A percentile compares a stretch with the other conserved stretches of the same genome.
phyloP scores from a whole-genome alignment of 1,139 yeast genomes.

The Geotrichum candidum region DNA sequence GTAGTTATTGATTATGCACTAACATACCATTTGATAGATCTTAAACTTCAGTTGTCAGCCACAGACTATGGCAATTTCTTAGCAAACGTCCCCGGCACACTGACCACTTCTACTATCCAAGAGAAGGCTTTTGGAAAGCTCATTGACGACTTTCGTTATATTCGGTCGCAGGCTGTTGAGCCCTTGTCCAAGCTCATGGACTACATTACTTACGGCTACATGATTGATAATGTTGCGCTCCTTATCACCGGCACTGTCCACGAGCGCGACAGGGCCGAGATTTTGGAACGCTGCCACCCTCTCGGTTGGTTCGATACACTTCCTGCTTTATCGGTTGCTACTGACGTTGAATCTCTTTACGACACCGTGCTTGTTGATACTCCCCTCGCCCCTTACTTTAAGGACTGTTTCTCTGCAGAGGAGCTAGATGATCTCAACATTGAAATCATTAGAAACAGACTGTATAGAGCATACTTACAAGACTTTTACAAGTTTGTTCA shows the following conservation, averaged over 20 bases:
- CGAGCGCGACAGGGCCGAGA: conserved; percentile 83
- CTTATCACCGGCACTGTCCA: conserved; percentile 97
- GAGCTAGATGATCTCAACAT: conserved; percentile 94
- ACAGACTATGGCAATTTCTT: conserved; percentile 93
- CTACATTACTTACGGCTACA: conserved; percentile 88
- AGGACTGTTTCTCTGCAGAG: conserved; percentile 84
- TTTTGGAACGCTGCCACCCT: conserved; percentile 87
- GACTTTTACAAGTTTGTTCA: conserved; percentile 68
- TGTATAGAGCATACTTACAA: conserved; percentile 88
- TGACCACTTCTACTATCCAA: conserved; percentile 79
- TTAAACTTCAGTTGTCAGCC: conserved; percentile 86
- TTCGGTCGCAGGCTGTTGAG: conserved; percentile 78
- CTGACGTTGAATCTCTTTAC: conserved; percentile 87
- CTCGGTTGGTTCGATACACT: conserved; percentile 97
- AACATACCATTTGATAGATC: conserved; percentile 40
- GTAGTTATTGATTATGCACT: not conserved
- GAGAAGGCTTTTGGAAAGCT: conserved; percentile 69
- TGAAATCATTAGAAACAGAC: conserved; percentile 85
- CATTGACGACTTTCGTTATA: conserved; percentile 77
- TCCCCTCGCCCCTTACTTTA: conserved; percentile 94
- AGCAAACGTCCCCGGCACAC: conserved; percentile 72
- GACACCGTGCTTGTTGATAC: conserved; percentile 95
- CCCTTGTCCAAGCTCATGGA: conserved; percentile 78
- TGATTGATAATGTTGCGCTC: conserved; percentile 95
- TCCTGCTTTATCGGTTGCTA: conserved; percentile 90